Percentiles rank a stretch among this genome's conserved stretches.
Conservation (phyloP, 2,329 filamentous ascomycete genomes). For the Colletotrichum sp. region DNA sequence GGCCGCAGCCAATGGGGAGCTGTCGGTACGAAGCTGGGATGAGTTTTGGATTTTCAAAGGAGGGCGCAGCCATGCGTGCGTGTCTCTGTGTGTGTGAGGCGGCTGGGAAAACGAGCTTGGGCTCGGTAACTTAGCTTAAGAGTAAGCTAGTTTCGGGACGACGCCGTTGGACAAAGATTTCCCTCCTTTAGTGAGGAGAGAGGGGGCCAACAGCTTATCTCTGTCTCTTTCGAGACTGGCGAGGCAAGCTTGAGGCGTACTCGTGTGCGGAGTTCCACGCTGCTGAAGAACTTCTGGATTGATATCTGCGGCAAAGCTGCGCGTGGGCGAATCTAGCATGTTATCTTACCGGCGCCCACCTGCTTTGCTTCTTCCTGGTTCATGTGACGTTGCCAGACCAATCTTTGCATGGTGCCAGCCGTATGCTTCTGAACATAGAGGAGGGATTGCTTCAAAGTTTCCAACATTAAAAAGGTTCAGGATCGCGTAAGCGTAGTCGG, state of each 20-base stretch:
- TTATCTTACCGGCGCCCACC: not conserved
- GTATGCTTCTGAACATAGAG: not conserved
- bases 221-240: not conserved
- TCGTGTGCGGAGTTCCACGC: not conserved
- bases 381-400: not conserved
- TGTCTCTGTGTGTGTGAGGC: not conserved
- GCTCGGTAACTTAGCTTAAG: not conserved
- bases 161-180: not conserved
- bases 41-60: not conserved
- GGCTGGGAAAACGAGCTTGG: not conserved
- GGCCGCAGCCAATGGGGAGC: not conserved
- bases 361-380: not conserved
- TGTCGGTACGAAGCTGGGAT: not conserved
- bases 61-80: not conserved
- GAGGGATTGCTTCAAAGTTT: not conserved
- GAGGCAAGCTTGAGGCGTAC: not conserved
- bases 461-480: not conserved
- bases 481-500: not conserved
- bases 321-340: not conserved
- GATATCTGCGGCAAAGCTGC: not conserved
- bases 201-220: not conserved
- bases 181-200: not conserved
- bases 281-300: not conserved
- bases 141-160: not conserved
- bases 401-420: not conserved